phyloP scores from a whole-genome alignment of 2,329 filamentous ascomycete species.

The Colletotrichum liaoningense region DNA sequence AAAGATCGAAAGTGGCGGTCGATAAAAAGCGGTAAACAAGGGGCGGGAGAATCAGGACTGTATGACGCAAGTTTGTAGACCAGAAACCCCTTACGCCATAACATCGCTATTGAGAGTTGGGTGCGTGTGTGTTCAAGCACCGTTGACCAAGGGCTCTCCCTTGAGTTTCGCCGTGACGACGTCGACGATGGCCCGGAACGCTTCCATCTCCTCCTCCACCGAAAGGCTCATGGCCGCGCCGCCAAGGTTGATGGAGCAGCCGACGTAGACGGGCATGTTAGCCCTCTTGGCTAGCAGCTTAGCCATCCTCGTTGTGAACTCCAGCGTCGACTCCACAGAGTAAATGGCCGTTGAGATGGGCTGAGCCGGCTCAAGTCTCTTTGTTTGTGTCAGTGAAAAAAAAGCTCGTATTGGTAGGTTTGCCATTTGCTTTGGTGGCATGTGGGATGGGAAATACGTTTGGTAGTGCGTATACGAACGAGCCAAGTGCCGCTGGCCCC shows the following conservation, averaged over 20 bases:
- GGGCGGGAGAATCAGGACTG: neutral
- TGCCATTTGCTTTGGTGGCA: neutral
- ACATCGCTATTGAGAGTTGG: neutral
- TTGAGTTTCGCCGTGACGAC: conserved; percentile 70
- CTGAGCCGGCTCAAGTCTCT: conserved; percentile 67
- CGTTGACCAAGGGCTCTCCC: conserved; percentile 40
- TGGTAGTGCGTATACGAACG: conserved; percentile 93
- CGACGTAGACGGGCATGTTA: conserved; percentile 85
- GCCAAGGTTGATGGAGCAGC: conserved; percentile 85
- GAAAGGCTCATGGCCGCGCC: conserved; percentile 80
- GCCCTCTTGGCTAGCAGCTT: conserved; percentile 83
- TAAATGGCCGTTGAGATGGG: conserved; percentile 85
- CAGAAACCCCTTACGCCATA: neutral
- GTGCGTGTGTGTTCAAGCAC: conserved; percentile 6
- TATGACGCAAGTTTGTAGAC: neutral
- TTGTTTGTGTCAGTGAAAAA: neutral
- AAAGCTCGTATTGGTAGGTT: neutral
- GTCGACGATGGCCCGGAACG: conserved; percentile 79
- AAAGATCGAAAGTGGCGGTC: neutral
- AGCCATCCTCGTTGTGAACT: conserved; percentile 88
- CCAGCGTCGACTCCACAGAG: conserved; percentile 78
- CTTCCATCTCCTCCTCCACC: conserved; percentile 95
- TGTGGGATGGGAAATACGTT: conserved; percentile 68
- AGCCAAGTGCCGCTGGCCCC: conserved; percentile 74
- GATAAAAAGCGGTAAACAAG: neutral